Percentiles rank a stretch among this genome's conserved stretches.
phyloP scores from a whole-genome alignment of 2,329 filamentous ascomycete species.

The Amauroascus verrucosus region DNA sequence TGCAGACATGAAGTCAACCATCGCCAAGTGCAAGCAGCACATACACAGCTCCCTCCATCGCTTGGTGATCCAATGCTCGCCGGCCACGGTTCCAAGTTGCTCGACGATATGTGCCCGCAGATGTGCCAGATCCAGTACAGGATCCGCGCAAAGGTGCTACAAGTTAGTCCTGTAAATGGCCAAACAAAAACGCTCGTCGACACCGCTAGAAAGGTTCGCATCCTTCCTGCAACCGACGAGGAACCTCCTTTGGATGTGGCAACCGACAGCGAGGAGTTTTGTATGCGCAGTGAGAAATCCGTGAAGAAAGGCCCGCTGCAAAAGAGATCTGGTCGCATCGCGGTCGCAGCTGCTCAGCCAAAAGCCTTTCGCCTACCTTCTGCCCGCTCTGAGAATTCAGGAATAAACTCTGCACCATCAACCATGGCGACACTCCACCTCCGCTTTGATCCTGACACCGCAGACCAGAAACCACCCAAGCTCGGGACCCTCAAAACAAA shows the following conservation, averaged over 20 bases:
- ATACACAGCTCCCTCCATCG: slow-evolving; percentile 51
- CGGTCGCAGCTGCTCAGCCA: slow-evolving; percentile 50
- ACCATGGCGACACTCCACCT: slow-evolving; percentile 48
- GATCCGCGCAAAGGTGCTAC: slow-evolving; percentile 41
- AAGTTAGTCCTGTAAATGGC: slow-evolving; percentile 28
- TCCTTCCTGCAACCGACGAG: slow-evolving; percentile 50
- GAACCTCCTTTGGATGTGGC: slow-evolving; percentile 47
- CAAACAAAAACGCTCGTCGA: slow-evolving; percentile 40
- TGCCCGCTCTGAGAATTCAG: slow-evolving; percentile 22
- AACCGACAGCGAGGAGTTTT: slow-evolving; percentile 41
- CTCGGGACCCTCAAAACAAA: slow-evolving; percentile 45
- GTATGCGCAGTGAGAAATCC: slow-evolving; percentile 47
- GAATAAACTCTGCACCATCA: slow-evolving; percentile 35
- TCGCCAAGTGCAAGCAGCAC: slow-evolving; percentile 44
- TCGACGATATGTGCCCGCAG: slow-evolving; percentile 53
- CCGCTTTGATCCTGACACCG: slow-evolving; percentile 50
- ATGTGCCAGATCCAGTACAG: slow-evolving; percentile 53
- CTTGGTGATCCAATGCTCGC: slow-evolving; percentile 49
- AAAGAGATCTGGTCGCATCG: slow-evolving; percentile 48
- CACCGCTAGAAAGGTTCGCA: slow-evolving; percentile 46
- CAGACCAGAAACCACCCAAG: slow-evolving; percentile 42
- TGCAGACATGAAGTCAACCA: slow-evolving; percentile 47
- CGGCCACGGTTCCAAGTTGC: slow-evolving; percentile 39
- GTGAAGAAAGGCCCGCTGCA: slow-evolving; percentile 50
- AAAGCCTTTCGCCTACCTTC: slow-evolving; percentile 42